phyloP scores from a whole-genome alignment of 2,329 filamentous ascomycete species.

The Ophiobolus disseminans region DNA sequence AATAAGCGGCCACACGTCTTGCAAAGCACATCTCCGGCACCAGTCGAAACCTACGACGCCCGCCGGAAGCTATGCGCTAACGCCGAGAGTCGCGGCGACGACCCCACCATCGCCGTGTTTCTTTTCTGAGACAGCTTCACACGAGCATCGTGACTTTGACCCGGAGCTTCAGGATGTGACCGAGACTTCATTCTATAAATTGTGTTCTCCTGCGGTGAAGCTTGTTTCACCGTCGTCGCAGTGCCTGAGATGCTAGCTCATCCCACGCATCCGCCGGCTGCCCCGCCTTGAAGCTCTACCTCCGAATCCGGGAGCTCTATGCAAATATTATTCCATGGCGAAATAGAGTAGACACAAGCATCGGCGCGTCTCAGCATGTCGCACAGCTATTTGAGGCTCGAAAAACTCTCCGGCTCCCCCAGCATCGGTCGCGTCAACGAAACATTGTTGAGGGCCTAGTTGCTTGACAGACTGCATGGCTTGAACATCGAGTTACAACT shows the following conservation, averaged over 20 bases:
- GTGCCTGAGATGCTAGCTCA: constrained; percentile 10
- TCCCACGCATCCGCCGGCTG: constrained; percentile 14
- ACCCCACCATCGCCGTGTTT: constrained; percentile 35
- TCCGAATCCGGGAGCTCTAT: constrained; percentile 28
- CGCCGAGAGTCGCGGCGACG: constrained; percentile 31
- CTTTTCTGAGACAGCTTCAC: constrained; percentile 20
- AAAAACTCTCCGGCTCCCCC: constrained; percentile 24
- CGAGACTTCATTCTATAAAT: constrained; percentile 3
- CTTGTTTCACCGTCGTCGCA: constrained; percentile 28
- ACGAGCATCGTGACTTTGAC: constrained; percentile 8
- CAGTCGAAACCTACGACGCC: constrained; percentile 25
- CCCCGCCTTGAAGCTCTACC: constrained; percentile 23
- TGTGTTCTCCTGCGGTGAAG: constrained; percentile 5
- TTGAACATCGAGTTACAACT: constrained; percentile 12
- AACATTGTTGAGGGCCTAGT: constrained; percentile 30
- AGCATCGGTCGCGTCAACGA: constrained; percentile 12
- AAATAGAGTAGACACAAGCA: constrained; percentile 20
- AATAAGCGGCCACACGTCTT: constrained; percentile 42
- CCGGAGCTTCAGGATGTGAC: constrained; percentile 7
- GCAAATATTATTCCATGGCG: constrained; percentile 22
- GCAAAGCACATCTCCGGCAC: constrained; percentile 43
- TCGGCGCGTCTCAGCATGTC: constrained; percentile 21
- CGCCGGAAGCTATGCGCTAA: constrained; percentile 42
- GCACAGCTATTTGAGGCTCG: constrained; percentile 15
- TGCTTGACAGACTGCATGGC: constrained; percentile 13